Evolutionary conservation across 257 asterid genomes (phyloP).

Genomic region (Osmanthus fragrans): DNA sequence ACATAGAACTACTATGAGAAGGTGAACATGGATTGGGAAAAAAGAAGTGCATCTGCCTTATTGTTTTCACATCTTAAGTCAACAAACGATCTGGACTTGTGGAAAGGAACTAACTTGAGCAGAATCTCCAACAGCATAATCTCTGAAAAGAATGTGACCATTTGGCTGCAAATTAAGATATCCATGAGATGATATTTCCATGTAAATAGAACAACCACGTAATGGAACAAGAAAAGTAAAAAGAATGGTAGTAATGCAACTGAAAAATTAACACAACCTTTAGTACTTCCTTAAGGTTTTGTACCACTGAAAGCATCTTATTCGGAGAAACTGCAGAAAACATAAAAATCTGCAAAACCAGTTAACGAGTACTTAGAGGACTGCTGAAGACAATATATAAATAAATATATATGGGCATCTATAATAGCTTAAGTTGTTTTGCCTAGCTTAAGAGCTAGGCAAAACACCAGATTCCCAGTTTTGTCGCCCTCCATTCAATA

Average conservation of each 20-base stretch:
- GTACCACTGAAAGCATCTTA: slow-evolving; percentile 64
- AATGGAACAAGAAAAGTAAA: slow-evolving; percentile 8
- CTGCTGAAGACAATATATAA: slow-evolving; percentile 13
- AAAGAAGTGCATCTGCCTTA: neutral
- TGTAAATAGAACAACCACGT: slow-evolving; percentile 12
- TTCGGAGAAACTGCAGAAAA: slow-evolving; percentile 87
- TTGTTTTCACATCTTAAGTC: neutral
- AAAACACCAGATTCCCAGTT: neutral
- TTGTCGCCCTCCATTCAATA: neutral
- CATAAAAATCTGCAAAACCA: slow-evolving; percentile 62
- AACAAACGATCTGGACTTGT: slow-evolving; percentile 4
- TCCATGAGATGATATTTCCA: slow-evolving; percentile 21
- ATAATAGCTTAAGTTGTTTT: neutral
- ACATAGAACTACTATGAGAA: slow-evolving; percentile 2
- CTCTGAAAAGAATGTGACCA: slow-evolving; percentile 72
- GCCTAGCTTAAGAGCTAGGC: too few species aligned
- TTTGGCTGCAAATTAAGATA: slow-evolving; percentile 57
- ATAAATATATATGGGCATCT: neutral
- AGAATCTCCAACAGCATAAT: slow-evolving; percentile 77
- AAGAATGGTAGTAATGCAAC: slow-evolving; percentile 15
- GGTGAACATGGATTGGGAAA: slow-evolving; percentile 2
- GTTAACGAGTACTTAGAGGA: slow-evolving; percentile 25
- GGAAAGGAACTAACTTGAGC: slow-evolving; percentile 59
- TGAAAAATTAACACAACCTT: slow-evolving; percentile 44
- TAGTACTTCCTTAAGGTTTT: slow-evolving; percentile 65